phyloP scores from a whole-genome alignment of 139 green algal genomes.

The Diplosphaera chodatii region DNA sequence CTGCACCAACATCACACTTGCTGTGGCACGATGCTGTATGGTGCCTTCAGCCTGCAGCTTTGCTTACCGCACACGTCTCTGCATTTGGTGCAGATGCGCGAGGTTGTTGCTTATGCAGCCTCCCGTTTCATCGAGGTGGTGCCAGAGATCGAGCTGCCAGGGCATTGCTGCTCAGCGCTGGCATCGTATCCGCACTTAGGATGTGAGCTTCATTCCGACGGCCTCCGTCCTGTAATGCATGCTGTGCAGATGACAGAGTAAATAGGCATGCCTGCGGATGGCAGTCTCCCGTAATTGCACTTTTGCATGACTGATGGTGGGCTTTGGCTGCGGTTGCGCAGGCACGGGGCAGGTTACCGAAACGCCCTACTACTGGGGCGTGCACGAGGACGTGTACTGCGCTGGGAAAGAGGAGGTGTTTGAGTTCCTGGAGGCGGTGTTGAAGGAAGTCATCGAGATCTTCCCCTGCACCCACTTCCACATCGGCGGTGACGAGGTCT shows the following conservation, averaged over 20 bases:
- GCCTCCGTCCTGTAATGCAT: too few relatives aligned
- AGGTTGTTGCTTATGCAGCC: conserved; percentile 49
- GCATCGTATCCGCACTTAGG: conserved; percentile 54
- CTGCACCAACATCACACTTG: too few relatives aligned
- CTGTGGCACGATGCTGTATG: too few relatives aligned
- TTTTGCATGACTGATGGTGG: too few relatives aligned
- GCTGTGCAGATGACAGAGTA: too few relatives aligned
- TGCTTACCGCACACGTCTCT: too few relatives aligned
- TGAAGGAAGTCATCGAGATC: conserved; percentile 44
- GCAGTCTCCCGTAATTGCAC: too few relatives aligned
- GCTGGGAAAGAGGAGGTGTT: conserved; percentile 55
- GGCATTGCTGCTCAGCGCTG: conserved; percentile 52
- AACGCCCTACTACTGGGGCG: conserved; percentile 50
- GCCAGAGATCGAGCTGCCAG: conserved; percentile 64
- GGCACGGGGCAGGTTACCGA: conserved; percentile 30
- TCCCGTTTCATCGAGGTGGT: conserved; percentile 45
- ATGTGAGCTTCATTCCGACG: conserved; percentile 16
- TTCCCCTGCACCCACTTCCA: conserved; percentile 60
- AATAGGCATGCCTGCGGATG: too few relatives aligned
- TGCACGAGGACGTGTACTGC: conserved; percentile 64
- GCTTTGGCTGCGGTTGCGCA: neutral
- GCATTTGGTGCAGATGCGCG: conserved; percentile 22
- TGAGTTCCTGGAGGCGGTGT: conserved; percentile 45
- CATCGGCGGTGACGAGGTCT: conserved; percentile 60
- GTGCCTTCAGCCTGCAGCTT: too few relatives aligned